Conservation (phyloP, 2,329 filamentous ascomycete genomes). For the Aureobasidium sp. region DNA sequence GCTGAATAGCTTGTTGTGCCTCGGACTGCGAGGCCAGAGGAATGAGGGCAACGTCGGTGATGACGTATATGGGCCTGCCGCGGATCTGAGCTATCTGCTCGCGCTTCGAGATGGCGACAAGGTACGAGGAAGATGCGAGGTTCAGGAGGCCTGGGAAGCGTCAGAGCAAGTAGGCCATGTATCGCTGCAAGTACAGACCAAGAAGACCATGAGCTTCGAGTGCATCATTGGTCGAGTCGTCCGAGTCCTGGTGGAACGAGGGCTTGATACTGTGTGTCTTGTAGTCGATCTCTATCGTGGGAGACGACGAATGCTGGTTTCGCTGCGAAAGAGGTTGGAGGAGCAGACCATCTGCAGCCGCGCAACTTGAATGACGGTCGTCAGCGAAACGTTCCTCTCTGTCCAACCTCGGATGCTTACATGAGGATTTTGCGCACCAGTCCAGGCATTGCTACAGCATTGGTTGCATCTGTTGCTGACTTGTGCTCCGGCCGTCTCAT, state of each 20-base stretch:
- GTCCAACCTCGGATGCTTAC: conserved; percentile 26
- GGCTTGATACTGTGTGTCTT: conserved; percentile 48
- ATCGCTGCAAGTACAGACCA: conserved; percentile 37
- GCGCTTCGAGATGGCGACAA: conserved; percentile 78
- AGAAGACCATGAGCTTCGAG: conserved; percentile 49
- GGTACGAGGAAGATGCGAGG: conserved; percentile 67
- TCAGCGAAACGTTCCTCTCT: neutral
- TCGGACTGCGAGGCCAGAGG: conserved; percentile 71
- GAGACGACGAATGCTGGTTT: conserved; percentile 40
- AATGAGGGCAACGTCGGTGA: conserved; percentile 86
- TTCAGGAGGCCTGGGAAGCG: conserved; percentile 64
- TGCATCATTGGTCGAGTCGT: conserved; percentile 32
- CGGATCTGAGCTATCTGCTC: conserved; percentile 83
- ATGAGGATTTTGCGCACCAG: conserved; percentile 74
- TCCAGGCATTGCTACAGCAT: conserved; percentile 54
- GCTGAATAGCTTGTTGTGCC: conserved; percentile 63
- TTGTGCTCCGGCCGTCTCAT: neutral
- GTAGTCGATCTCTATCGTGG: conserved; percentile 65
- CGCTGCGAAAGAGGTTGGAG: conserved; percentile 62
- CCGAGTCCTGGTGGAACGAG: conserved; percentile 35
- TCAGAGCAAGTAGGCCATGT: neutral
- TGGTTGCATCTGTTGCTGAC: neutral
- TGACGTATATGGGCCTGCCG: conserved; percentile 74
- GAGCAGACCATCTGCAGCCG: conserved; percentile 74
- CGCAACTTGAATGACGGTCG: conserved; percentile 33